phyloP scores from a whole-genome alignment of 768 basidiomycete genomes.

The Flagelloscypha sp. region DNA sequence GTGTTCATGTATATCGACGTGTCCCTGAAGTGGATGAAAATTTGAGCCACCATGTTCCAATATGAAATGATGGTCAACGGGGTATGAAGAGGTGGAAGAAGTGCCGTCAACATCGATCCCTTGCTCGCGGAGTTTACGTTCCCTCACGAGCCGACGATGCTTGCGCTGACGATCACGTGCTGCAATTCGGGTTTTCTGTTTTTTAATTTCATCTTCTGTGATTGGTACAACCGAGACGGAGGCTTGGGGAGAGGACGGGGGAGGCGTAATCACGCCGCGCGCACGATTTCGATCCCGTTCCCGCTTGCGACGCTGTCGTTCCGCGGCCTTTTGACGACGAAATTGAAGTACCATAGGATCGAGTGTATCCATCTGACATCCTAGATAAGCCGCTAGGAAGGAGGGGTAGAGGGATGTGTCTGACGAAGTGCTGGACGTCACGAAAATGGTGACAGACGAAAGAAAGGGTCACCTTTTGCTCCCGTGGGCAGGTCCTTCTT shows the following conservation, averaged over 20 bases:
- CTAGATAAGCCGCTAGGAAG: too few relatives aligned
- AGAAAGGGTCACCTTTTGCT: too few relatives aligned
- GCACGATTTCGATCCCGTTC: slow-evolving; percentile 52
- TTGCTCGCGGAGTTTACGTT: slow-evolving; percentile 46
- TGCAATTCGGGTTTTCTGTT: slow-evolving; percentile 38
- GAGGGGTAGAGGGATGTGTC: too few relatives aligned
- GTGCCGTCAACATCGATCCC: slow-evolving; percentile 47
- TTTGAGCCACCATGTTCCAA: slow-evolving; percentile 25
- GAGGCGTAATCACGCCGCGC: too few relatives aligned
- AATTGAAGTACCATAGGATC: too few relatives aligned
- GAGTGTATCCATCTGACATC: too few relatives aligned
- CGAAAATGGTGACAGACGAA: too few relatives aligned
- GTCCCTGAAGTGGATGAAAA: slow-evolving; percentile 21
- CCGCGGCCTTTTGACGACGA: slow-evolving; percentile 51
- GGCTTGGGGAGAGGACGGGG: neutral
- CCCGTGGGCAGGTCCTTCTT: too few relatives aligned
- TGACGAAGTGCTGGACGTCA: too few relatives aligned
- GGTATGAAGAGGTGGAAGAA: too few relatives aligned
- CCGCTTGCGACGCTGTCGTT: slow-evolving; percentile 48
- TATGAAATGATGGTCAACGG: slow-evolving; percentile 21
- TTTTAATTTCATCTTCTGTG: slow-evolving; percentile 35
- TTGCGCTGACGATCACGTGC: slow-evolving; percentile 48
- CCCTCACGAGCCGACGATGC: slow-evolving; percentile 45
- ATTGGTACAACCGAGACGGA: slow-evolving; percentile 9
- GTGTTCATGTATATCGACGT: slow-evolving; percentile 21